Percentiles rank a stretch among this genome's conserved stretches.
These are phyloP conservation scores for Senecio squalidus DNA, from an alignment of 140 eudicot genomes.

Conservation along the genomic window DNA sequence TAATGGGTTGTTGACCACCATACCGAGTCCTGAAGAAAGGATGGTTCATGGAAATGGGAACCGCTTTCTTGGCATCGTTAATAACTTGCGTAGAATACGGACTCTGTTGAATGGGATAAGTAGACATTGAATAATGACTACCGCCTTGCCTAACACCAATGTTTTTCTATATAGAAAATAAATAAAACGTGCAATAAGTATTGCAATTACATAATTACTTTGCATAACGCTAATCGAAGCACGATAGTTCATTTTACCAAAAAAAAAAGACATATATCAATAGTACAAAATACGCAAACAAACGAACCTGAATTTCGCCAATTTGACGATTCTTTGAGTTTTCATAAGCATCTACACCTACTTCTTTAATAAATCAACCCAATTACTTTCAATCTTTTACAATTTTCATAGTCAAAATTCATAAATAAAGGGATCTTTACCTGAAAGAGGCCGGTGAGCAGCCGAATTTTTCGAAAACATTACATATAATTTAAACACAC, in stretches of 20 bases:
- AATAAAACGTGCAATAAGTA: not conserved
- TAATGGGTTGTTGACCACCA: slow-evolving; percentile 35
- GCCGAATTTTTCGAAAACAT: too few species aligned
- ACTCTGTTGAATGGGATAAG: slow-evolving; percentile 49
- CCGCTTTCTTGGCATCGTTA: slow-evolving; percentile 39
- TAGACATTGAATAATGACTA: slow-evolving; percentile 37
- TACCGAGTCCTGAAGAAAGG: slow-evolving; percentile 46
- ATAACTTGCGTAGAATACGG: slow-evolving; percentile 29
- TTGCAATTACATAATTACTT: too few species aligned
- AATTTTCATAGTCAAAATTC: too few species aligned
- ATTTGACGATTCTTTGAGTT: slow-evolving; percentile 31
- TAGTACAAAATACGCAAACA: slow-evolving; percentile 1
- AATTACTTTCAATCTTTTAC: slow-evolving; percentile 16
- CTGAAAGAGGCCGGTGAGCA: too few species aligned
- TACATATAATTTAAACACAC: too few species aligned
- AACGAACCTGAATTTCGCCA: slow-evolving; percentile 48
- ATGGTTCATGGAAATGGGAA: slow-evolving; percentile 31
- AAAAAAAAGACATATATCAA: too few species aligned
- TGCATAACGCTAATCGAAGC: too few species aligned
- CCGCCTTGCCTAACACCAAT: slow-evolving; percentile 35
- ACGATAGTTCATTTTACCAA: too few species aligned
- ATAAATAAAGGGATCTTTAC: too few species aligned
- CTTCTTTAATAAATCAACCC: slow-evolving; percentile 5
- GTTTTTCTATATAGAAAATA: slow-evolving; percentile 32
- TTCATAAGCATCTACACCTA: slow-evolving; percentile 30